These are phyloP conservation scores for Tricholoma matsutake DNA, from an alignment of 768 basidiomycete genomes.

Conservation along the genomic window DNA sequence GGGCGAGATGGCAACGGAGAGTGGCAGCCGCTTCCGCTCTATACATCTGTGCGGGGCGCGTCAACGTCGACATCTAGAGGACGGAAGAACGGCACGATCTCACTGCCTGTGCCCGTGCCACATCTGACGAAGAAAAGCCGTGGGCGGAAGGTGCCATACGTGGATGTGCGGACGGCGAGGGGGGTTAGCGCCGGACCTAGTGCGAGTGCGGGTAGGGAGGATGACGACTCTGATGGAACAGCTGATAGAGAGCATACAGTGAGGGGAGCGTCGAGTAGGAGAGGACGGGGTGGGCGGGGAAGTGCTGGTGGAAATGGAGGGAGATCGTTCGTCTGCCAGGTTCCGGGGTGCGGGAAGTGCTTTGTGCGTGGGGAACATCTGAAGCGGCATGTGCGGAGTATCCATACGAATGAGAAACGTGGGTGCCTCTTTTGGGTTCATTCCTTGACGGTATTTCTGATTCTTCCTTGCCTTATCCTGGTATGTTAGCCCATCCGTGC, in stretches of 20 bases:
- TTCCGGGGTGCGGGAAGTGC: conserved; percentile 82
- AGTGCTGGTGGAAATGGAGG: conserved; percentile 36
- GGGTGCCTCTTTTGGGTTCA: conserved; percentile 30
- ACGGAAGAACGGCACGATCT: conserved; percentile 15
- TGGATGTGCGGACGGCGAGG: conserved; percentile 28
- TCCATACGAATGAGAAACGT: conserved; percentile 94
- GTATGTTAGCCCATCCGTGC: conserved; percentile 53
- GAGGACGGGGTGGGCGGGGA: conserved; percentile 25
- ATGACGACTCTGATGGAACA: conserved; percentile 7
- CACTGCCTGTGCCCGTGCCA: conserved; percentile 58
- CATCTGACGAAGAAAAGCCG: conserved; percentile 69
- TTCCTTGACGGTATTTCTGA: conserved; percentile 1
- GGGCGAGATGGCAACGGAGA: conserved; percentile 1
- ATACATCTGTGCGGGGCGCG: neutral
- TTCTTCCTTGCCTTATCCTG: conserved; percentile 19
- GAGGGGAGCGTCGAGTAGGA: conserved; percentile 12
- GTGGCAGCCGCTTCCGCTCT: conserved; percentile 1
- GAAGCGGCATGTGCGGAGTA: conserved; percentile 83
- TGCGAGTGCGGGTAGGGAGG: neutral
- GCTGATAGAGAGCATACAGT: neutral
- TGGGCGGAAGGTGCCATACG: conserved; percentile 63
- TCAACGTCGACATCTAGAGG: neutral
- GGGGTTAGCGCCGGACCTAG: conserved; percentile 1
- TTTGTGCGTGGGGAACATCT: conserved; percentile 89
- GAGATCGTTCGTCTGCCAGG: conserved; percentile 70